A percentile compares a stretch with the other conserved stretches of the same genome.
These are phyloP conservation scores for Lycium ferocissimum DNA, from an alignment of 257 asterid genomes.

Conservation along the genomic window DNA sequence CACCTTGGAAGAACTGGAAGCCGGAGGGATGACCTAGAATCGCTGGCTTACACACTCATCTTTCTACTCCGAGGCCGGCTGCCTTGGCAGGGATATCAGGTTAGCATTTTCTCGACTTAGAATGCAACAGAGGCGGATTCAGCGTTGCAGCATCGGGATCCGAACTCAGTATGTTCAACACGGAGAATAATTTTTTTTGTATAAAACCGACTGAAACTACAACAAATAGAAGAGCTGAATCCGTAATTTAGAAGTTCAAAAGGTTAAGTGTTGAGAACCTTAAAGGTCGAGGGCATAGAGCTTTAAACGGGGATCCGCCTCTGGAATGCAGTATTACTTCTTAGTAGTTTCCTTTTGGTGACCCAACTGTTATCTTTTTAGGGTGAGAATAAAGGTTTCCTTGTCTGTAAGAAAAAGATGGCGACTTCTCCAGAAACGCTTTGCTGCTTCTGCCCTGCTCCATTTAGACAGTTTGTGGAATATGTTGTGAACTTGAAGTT, in stretches of 20 bases:
- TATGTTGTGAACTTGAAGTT: conserved; percentile 60
- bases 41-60: conserved; percentile 66
- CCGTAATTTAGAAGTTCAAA: not conserved
- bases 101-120: conserved; percentile 31
- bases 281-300: not conserved
- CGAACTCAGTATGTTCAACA: not conserved
- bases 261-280: not conserved
- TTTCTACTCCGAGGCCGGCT: conserved; percentile 63
- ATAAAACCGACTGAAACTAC: not conserved
- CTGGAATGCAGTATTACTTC: not conserved
- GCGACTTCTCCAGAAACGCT: conserved; percentile 61
- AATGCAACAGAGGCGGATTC: not conserved
- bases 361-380: conserved; percentile 32
- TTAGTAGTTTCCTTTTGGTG: conserved; percentile 5
- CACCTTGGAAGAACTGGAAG: conserved; percentile 72
- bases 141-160: not conserved
- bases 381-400: conserved; percentile 66
- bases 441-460: conserved; percentile 58
- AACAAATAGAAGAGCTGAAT: not conserved
- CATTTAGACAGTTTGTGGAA: conserved; percentile 57
- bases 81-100: conserved; percentile 75
- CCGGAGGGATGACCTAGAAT: conserved; percentile 68
- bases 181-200: not conserved
- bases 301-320: not conserved
- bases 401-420: conserved; percentile 69